Percentiles rank a stretch among this genome's conserved stretches.
Evolutionary conservation across 148 eudicot species (phyloP).

Genomic region (Oxyria digyna): DNA sequence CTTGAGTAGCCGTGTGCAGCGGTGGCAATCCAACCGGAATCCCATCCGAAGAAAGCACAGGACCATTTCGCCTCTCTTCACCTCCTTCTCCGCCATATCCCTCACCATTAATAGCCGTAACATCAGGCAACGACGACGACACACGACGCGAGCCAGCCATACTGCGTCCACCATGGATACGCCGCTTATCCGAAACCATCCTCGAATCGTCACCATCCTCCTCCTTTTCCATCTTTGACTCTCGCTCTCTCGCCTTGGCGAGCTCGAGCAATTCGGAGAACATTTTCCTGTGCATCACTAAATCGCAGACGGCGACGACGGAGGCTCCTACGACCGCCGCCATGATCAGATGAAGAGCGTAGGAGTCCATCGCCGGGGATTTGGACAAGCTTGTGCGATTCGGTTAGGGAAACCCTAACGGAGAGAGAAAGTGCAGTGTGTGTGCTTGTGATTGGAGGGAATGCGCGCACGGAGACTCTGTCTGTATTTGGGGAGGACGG

Average conservation of each 20-base stretch:
- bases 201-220: not conserved
- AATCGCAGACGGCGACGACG: conserved; percentile 86
- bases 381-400: not conserved
- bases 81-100: conserved; percentile 13
- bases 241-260: not conserved
- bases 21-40: conserved; percentile 77
- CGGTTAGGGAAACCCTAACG: not conserved
- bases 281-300: conserved; percentile 84
- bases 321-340: conserved; percentile 97
- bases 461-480: not conserved
- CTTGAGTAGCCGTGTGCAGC: conserved; percentile 17
- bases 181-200: conserved; percentile 3
- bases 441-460: not conserved
- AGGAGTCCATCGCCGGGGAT: conserved; percentile 56
- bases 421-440: not conserved
- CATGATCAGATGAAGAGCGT: conserved; percentile 71
- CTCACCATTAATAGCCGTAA: conserved; percentile 27
- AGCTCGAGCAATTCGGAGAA: conserved; percentile 26
- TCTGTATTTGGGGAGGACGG: not conserved
- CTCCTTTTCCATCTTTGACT: not conserved
- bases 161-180: not conserved
- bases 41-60: conserved; percentile 28
- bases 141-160: not conserved
- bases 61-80: conserved; percentile 43
- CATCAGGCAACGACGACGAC: conserved; percentile 32